A percentile compares a stretch with the other conserved stretches of the same genome.
These are phyloP conservation scores for Candida sanyiensis DNA, from an alignment of 805 yeast genomes.

Conservation along the genomic window DNA sequence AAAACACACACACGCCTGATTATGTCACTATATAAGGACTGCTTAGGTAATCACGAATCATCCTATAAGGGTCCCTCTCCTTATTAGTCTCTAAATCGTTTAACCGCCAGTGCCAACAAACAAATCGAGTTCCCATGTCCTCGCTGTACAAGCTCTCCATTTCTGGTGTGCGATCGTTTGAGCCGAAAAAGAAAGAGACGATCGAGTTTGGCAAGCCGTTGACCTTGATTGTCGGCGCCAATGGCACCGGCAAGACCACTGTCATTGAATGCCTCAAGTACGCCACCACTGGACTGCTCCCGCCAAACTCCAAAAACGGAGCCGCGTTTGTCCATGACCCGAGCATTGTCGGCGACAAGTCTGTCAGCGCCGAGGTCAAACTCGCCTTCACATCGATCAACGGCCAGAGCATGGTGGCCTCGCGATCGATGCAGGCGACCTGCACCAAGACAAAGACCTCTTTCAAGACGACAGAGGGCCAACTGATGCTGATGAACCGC, in stretches of 20 bases:
- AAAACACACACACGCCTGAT: too few species aligned
- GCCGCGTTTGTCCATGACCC: conserved; percentile 91
- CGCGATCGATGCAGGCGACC: conserved; percentile 73
- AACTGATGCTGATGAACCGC: conserved; percentile 56
- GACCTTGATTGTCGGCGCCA: conserved; percentile 90
- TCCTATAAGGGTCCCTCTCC: too few species aligned
- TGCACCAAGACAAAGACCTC: conserved; percentile 58
- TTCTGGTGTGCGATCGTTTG: conserved; percentile 88
- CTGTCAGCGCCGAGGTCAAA: conserved; percentile 85
- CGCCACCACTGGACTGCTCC: conserved; percentile 92
- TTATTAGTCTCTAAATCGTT: too few species aligned
- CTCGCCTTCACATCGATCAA: conserved; percentile 73
- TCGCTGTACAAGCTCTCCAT: conserved; percentile 48
- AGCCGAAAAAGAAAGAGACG: conserved; percentile 75
- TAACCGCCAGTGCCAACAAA: conserved; percentile 3
- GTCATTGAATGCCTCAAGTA: conserved; percentile 90
- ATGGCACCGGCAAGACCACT: conserved; percentile 96
- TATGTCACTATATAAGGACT: too few species aligned
- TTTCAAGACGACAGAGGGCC: conserved; percentile 90
- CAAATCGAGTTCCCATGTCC: conserved; percentile 3
- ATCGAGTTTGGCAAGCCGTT: conserved; percentile 87
- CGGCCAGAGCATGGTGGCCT: conserved; percentile 75
- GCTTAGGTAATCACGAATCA: too few species aligned
- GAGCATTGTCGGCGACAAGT: conserved; percentile 63
- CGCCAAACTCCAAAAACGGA: conserved; percentile 94